Evolutionary conservation across 1,284 basidiomycete genomes (phyloP), one percentile per base, ranked within the genome.

Genomic region (Pseudozyma sp.): DNA sequence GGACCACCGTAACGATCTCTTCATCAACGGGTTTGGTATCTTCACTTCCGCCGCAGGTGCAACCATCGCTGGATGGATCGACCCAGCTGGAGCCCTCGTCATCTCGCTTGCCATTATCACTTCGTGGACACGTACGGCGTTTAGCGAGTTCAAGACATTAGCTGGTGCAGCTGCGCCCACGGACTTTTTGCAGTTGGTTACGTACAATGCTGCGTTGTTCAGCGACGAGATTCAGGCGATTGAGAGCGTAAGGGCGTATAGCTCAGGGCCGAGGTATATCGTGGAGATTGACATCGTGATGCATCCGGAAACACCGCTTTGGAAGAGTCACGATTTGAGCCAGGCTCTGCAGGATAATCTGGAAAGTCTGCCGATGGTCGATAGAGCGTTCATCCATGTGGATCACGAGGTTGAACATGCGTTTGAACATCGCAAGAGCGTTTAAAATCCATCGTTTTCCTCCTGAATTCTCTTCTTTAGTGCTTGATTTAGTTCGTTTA

Each of bases 221-320:
- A 92, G 89, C 79, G 88, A 91, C 39, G 91, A 93, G 47, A 97
- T 98, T 68, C 89, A 92, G 67, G 90, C 92, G 82, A 88, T 97
- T 45, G 95, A 97, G 83, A 94, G 93, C 5, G 76, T 81, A 5
- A 65, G 77, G 39, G 81, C 81, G 7, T 86, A 86, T 70, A 83
- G 84, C 55, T 79, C 80, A 7, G 86, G 86, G 21, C 86, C 94
- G 86, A 89, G 94, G 64, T 96, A 94, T 83, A 93, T 94, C 81
- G 95, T 97, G 51, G 95, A 97, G 86, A 89, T 97, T 10, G 96
- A 98, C 85, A 90, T 98, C 57, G 95, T 98, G 25, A 93, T 99
- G 90, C 89, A 91, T 75, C 92, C 91, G 5, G 90, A 91, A 67
- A 97, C 94, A 45, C 93, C 94, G 0, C 87, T 98, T 1, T 93